These are phyloP conservation scores for Zasmidium angulare DNA, from an alignment of 2,329 filamentous ascomycete genomes.

Conservation along the genomic window DNA sequence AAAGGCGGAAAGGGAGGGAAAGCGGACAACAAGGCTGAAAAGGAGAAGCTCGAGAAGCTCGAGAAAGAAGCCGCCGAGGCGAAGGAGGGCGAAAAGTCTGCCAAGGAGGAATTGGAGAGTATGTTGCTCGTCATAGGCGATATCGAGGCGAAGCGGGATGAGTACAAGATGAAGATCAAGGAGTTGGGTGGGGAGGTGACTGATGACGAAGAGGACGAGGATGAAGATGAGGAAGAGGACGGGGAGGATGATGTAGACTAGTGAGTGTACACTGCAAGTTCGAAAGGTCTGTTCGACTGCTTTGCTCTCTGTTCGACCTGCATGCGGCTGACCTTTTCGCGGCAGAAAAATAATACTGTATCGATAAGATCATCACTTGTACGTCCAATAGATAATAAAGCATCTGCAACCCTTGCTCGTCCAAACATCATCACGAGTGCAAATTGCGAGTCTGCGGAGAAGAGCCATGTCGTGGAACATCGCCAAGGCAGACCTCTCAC, in stretches of 20 bases:
- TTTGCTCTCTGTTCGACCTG: too few relatives aligned
- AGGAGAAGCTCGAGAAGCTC: slow-evolving; percentile 15
- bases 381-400: too few relatives aligned
- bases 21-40: slow-evolving; percentile 9
- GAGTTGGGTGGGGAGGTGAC: slow-evolving; percentile 33
- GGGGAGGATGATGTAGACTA: slow-evolving; percentile 17
- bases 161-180: slow-evolving; percentile 31
- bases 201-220: slow-evolving; percentile 33
- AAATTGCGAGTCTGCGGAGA: too few relatives aligned
- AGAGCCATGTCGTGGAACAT: too few relatives aligned
- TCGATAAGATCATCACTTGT: too few relatives aligned
- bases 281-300: too few relatives aligned
- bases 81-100: slow-evolving; percentile 14
- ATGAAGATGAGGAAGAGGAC: slow-evolving; percentile 31
- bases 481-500: too few relatives aligned
- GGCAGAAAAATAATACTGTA: too few relatives aligned
- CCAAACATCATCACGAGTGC: too few relatives aligned
- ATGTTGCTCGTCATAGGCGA: slow-evolving; percentile 48
- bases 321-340: too few relatives aligned
- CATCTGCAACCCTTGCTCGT: too few relatives aligned
- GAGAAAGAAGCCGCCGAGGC: slow-evolving; percentile 19
- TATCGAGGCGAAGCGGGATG: slow-evolving; percentile 45
- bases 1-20: slow-evolving; percentile 3
- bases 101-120: slow-evolving; percentile 26
- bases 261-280: too few relatives aligned